Percentiles rank a stretch among this genome's conserved stretches.
phyloP scores from a whole-genome alignment of 169 alveolate genomes.

The Plasmodium adleri region DNA sequence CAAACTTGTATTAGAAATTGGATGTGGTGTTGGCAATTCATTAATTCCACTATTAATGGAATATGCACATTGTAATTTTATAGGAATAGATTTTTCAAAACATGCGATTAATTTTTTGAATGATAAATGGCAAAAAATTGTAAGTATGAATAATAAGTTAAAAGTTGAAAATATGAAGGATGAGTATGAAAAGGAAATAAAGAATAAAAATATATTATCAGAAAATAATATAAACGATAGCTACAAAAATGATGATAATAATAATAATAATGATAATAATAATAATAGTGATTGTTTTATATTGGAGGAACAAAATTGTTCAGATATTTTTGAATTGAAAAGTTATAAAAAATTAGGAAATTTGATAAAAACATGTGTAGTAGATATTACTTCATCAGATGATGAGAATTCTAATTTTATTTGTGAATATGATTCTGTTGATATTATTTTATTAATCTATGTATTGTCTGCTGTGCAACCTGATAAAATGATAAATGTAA shows the following conservation, averaged over 20 bases:
- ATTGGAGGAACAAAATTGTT: background rate
- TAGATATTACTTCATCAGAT: conserved; percentile 60
- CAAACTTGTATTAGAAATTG: conserved; percentile 87
- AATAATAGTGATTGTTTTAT: background rate
- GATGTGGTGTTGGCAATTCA: conserved; percentile 97
- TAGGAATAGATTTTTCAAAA: conserved; percentile 93
- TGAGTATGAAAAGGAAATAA: background rate
- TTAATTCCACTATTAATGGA: conserved; percentile 89
- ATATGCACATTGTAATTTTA: conserved; percentile 82
- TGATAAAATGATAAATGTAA: conserved; percentile 86
- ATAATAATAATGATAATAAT: conserved; percentile 1
- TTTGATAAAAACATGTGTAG: conserved; percentile 75
- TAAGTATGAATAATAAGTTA: conserved; percentile 14
- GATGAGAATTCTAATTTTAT: conserved; percentile 13
- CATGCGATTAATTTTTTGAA: conserved; percentile 91
- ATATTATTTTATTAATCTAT: conserved; percentile 90
- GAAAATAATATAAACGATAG: background rate
- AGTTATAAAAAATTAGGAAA: conserved; percentile 61
- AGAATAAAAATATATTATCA: background rate
- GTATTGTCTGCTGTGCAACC: conserved; percentile 94
- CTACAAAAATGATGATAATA: background rate
- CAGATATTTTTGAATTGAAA: conserved; percentile 25
- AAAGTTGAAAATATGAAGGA: conserved; percentile 12
- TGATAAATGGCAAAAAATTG: conserved; percentile 76
- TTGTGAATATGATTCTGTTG: conserved; percentile 82